Conservation (phyloP, 1,284 basidiomycete species). For the Ceratobasidium sp. region DNA sequence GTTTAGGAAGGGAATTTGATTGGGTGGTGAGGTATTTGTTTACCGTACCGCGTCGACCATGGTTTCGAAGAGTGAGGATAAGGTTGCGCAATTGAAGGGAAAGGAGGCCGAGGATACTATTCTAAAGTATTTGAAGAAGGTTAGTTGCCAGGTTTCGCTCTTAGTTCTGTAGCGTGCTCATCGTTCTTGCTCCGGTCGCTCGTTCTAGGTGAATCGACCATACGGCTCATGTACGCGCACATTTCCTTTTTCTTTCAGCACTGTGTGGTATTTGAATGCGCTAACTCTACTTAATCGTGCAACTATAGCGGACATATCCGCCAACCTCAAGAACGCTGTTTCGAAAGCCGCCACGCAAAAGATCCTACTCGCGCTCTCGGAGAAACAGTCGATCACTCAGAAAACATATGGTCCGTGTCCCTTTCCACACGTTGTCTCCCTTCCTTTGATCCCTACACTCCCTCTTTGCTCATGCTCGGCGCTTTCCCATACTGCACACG, state of each 20-base stretch:
- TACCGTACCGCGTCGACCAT: slow-evolving; percentile 30
- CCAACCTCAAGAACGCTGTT: slow-evolving; percentile 86
- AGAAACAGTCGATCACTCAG: slow-evolving; percentile 77
- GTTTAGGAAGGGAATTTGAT: too few species aligned
- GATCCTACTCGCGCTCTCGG: slow-evolving; percentile 78
- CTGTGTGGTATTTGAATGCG: background rate
- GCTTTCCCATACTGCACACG: too few species aligned
- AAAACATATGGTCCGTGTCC: slow-evolving; percentile 75
- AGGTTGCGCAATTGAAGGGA: slow-evolving; percentile 49
- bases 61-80: slow-evolving; percentile 47
- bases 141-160: too few species aligned
- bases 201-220: slow-evolving; percentile 46
- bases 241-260: slow-evolving; percentile 66
- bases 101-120: slow-evolving; percentile 72
- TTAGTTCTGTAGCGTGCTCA: too few species aligned
- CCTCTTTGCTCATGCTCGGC: too few species aligned
- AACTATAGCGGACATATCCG: slow-evolving; percentile 77
- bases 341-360: slow-evolving; percentile 85
- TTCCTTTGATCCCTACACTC: slow-evolving; percentile 46
- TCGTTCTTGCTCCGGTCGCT: too few species aligned
- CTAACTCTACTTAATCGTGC: background rate
- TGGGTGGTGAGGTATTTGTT: too few species aligned
- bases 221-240: slow-evolving; percentile 47
- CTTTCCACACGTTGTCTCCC: background rate
- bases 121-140: slow-evolving; percentile 76